Percentiles rank a stretch among this genome's conserved stretches.
Conservation (phyloP, 805 yeast genomes). For the Candida silvatica region DNA sequence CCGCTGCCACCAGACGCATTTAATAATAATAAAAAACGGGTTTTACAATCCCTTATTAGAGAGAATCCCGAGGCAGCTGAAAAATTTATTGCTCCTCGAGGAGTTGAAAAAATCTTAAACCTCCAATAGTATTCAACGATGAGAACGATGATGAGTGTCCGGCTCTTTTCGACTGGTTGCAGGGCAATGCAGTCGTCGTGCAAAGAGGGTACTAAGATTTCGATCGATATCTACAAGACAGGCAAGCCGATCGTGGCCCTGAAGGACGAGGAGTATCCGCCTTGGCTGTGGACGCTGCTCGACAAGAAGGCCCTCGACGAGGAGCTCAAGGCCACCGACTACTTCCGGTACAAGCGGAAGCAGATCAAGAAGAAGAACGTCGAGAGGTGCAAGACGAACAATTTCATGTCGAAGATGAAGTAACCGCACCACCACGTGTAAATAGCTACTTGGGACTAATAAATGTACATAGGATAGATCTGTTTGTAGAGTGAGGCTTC, state of each 20-base stretch:
- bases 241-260: slow-evolving; percentile 87
- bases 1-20: too few species aligned
- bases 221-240: slow-evolving; percentile 63
- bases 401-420: slow-evolving; percentile 58
- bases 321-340: slow-evolving; percentile 43
- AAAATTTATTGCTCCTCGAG: too few species aligned
- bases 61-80: neutral
- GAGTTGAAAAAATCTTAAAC: too few species aligned
- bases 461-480: too few species aligned
- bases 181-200: slow-evolving; percentile 37
- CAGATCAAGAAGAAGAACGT: slow-evolving; percentile 63
- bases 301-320: slow-evolving; percentile 56
- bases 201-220: slow-evolving; percentile 63
- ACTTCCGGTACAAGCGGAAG: slow-evolving; percentile 61
- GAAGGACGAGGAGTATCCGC: slow-evolving; percentile 85
- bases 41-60: too few species aligned
- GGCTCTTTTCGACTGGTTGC: slow-evolving; percentile 14
- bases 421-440: too few species aligned
- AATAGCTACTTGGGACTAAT: too few species aligned
- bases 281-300: slow-evolving; percentile 85
- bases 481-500: too few species aligned
- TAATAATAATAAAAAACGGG: too few species aligned
- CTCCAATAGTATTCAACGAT: neutral
- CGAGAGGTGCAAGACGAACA: slow-evolving; percentile 62
- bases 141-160: slow-evolving; percentile 1